Evolutionary conservation across 495 filamentous ascomycete genomes (phyloP).

Genomic region (Neurospora sp.): DNA sequence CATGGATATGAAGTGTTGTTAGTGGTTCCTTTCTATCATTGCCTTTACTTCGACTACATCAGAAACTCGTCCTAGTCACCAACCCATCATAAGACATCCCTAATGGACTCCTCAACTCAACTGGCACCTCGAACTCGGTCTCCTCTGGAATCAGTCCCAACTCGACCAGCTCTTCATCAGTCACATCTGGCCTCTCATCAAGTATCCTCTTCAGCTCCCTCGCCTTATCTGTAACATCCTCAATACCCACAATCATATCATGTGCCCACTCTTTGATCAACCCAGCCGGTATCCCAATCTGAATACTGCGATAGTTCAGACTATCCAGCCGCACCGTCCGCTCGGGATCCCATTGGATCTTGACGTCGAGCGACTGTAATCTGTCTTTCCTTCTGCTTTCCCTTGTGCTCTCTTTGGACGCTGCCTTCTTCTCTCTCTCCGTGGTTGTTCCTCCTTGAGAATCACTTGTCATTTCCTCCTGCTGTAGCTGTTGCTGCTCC

Average conservation of each 20-base stretch:
- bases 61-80: not conserved
- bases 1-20: no score
- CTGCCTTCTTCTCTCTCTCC: not conserved
- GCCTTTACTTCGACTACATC: not conserved
- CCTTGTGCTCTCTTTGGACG: not conserved
- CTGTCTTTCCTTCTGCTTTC: not conserved
- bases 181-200: constrained; percentile 25
- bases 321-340: constrained; percentile 29
- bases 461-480: not conserved
- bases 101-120: constrained; percentile 9
- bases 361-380: constrained; percentile 28
- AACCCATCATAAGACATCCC: constrained; percentile 4
- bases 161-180: constrained; percentile 27
- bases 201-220: constrained; percentile 33
- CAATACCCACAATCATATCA: constrained; percentile 42
- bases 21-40: no score
- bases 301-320: constrained; percentile 44
- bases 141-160: constrained; percentile 36
- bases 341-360: constrained; percentile 58
- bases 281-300: constrained; percentile 45
- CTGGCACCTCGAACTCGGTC: constrained; percentile 30
- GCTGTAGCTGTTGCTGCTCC: no score
- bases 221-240: constrained; percentile 48
- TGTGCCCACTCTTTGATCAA: constrained; percentile 35
- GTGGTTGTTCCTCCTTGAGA: not conserved